Base-by-base conservation (phyloP, 176 grass and related monocot species). In the Eragrostis nindensis region DNA sequence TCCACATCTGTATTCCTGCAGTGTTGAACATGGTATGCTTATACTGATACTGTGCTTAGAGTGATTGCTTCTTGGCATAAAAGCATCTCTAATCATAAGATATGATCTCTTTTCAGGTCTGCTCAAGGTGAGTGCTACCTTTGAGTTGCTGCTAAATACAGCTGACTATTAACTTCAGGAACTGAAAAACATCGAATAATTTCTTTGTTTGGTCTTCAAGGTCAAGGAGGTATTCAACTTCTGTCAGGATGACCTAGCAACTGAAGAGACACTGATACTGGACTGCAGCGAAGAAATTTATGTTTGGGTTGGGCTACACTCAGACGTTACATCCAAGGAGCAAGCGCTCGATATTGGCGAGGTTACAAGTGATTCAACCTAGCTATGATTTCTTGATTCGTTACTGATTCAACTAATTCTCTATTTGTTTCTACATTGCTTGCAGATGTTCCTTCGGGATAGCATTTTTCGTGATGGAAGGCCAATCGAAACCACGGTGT, bases 201-300 rank as follows among this genome's bases (percentile, higher is more conserved):
- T 50, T 62, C 2, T 24, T 52, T 24, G 18, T 54, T 53, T 42
- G 38, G 79, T 79, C 70, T 79, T 70, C 29, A 82, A 98, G 95
- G 92, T 77, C 38, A 91, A 88, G 71, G 95, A 98, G 88, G 91
- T 98, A 81, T 92, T 85, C 62, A 98, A 81, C 81, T 98, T 98
- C 80, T 85, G 80, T 30, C 92, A 98, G 85, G 95, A 98, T 84
- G 95, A 98, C 76, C 87, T 98, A 62, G 67, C 68, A 60, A 94
- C 95, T 40, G 95, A 98, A 88, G 95, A 94, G 47, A 79, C 73
- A 5, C 82, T 94, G 68, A 74, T 98, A 77, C 85, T 98, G 68
- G 95, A 98, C 25, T 90, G 86, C 71, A 47, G 80, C 2, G 77
- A 82, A 8, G 87, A 90, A 84, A 87, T 98, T 60, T 94, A 85